Base-by-base conservation (phyloP, 139 green algal genomes). In the Chlorella sp. region DNA sequence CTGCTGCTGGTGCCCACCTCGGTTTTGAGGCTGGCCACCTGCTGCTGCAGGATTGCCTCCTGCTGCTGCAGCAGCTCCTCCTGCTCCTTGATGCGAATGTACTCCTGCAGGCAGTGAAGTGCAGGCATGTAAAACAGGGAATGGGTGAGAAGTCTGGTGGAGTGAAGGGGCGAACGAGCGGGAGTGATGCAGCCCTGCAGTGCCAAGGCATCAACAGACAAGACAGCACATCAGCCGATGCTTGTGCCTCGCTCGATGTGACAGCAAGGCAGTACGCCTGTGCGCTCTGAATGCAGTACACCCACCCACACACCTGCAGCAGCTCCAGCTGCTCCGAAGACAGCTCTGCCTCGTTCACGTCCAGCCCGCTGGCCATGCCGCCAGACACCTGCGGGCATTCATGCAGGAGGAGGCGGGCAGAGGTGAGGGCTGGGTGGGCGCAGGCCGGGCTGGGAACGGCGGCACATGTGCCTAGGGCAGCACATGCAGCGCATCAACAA, bases 81-180 rank as follows among this genome's bases (percentile, higher is more conserved):
- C 75, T 81, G 75, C 75, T 81, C 75, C 75, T 81, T 81, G 75
- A 81, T 81, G 75, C 75, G 75, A 5, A 81, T 81, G 75, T 81
- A 81, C 75, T 81, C 75, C 75, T 81, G 75, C 71, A 36, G 68
- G 68, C 68, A 36, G 66, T 2, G 24, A 14, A 7, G 66, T 73
- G 66, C 11, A 14, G 66, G 66, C 22, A 30, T 5, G 48, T 57
- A 9, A 57, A 5, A 57, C 48, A 9, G n/a, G n/a, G n/a, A n/a
- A n/a, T n/a, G n/a, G n/a, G n/a, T n/a, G n/a, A n/a, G n/a, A n/a
- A n/a, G n/a, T n/a, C n/a, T n/a, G n/a, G n/a, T n/a, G n/a, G n/a
- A n/a, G n/a, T n/a, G n/a, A n/a, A n/a, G n/a, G n/a, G n/a, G n/a
- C n/a, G n/a, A n/a, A n/a, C n/a, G n/a, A n/a, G n/a, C n/a, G n/a